Base-by-base conservation (phyloP, 192 early-diverging fungal species). In the Dissophora ornata region DNA sequence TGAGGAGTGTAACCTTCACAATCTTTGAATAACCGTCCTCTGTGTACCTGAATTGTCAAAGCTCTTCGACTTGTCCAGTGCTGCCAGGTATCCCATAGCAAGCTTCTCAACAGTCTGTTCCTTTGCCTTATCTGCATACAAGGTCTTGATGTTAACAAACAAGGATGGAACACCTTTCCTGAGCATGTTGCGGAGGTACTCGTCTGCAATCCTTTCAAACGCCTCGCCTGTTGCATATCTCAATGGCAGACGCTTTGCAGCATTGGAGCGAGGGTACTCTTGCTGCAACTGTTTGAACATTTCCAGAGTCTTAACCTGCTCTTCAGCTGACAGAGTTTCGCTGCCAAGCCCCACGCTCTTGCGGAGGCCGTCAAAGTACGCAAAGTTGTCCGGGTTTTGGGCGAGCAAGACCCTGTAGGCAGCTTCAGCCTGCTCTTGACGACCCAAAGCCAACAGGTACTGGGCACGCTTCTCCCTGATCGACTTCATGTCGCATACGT, bases 151-250 rank as follows among this genome's bases (percentile, higher is more conserved):
- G 68, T 87, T 90, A 45, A 89, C 87, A 67, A 99, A 98, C 40
- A 97, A 79, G 2, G 97, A 99, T 7, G 96, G 96, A 18, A 99
- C 94, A 36, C 96, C 95, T 81, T 97, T 96, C 64, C 91, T 87
- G 67, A 99, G 88, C 41, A 88, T 88, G 26, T 78, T 82, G 45
- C 89, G 87, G 22, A 94, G 79, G 57, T 93, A 90, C 24, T 70
- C 77, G 49, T 93, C 92, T 16, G 88, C 85, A 49, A 87, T 78
- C 19, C 59, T 73, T 26, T 69, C 81, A 80, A 94, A 94, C 26
- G 71, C 79, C 16, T 88, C 88, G 19, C 77, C 96, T 21, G 80
- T 79, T 40, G 90, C 88, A 69, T 89, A 93, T 7, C 88, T 84
- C 5, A 99, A 86, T 11, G 94, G 92, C 52, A 93, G 62, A 22